Conservation (phyloP, 2,329 filamentous ascomycete genomes). For the Sordariomycetes sp. region DNA sequence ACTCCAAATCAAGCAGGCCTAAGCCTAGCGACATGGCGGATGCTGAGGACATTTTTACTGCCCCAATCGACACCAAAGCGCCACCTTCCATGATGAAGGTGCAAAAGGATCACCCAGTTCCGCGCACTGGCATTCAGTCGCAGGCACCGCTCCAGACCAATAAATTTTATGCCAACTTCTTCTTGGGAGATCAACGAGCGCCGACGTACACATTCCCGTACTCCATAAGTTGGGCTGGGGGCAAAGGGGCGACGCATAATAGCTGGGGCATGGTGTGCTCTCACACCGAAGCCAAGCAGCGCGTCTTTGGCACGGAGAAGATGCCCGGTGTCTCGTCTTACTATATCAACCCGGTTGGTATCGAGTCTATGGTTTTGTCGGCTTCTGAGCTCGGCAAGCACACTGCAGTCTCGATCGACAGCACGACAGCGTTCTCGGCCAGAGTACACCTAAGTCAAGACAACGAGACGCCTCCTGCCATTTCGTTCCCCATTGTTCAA, state of each 20-base stretch:
- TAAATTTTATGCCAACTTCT: conserved; percentile 76
- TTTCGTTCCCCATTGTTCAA: conserved; percentile 78
- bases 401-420: conserved; percentile 47
- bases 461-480: conserved; percentile 41
- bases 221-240: conserved; percentile 57
- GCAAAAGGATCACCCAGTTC: conserved; percentile 48
- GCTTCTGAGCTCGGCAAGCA: conserved; percentile 59
- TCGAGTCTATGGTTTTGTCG: conserved; percentile 73
- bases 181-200: conserved; percentile 61
- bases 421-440: conserved; percentile 47
- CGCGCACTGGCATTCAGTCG: conserved; percentile 39
- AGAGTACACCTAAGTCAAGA: conserved; percentile 59
- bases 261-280: conserved; percentile 74
- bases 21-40: conserved; percentile 12
- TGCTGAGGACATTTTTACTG: conserved; percentile 42
- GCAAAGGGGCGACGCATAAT: conserved; percentile 45
- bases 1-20: neutral
- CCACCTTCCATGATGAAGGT: conserved; percentile 38
- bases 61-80: conserved; percentile 41
- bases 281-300: conserved; percentile 59
- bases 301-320: conserved; percentile 54
- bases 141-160: conserved; percentile 57
- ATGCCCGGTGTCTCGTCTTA: conserved; percentile 53
- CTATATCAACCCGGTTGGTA: conserved; percentile 73
- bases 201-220: conserved; percentile 72